Base-by-base conservation (phyloP, 2,329 filamentous ascomycete species). In the Hypoxylon rubiginosum region DNA sequence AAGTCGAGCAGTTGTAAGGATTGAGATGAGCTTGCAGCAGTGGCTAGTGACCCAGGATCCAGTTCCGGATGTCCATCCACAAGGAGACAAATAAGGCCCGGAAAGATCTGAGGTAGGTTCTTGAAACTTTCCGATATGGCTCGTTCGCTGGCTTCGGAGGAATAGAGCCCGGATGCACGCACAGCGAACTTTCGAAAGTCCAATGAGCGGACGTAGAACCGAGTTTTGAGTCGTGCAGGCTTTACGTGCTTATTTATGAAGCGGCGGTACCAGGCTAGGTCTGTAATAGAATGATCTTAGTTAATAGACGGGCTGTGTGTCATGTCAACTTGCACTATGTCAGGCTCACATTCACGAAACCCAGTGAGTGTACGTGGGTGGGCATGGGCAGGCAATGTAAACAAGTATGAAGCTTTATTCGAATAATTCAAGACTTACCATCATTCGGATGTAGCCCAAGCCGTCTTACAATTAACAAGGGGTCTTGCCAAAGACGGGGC, bases 401-500 rank as follows among this genome's bases (percentile, higher is more conserved):
- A 49, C 2, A 19, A 36, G 21, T 13, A 19, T 19, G 2, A 9
- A 11, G 28, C 2, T 4, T 9, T 8, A 7, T 6, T 24, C 9
- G 36, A 24, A 53, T 5, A 21, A 49, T 15, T 15, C 13, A 26
- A 17, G 6, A 43, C 81, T 79, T 63, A 85, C 84, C 83, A 73
- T 83, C 76, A 68, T 79, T 80, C 11, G 81, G 80, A 61, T 82
- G 79, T 24, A 84, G 71, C 5, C 82, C 81, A 8, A 81, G 75
- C 1, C 67, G 73, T 64, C 80, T 77, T 24, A 79, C 77, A 1
- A 79, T 73, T 17, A 76, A 71, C 17, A 87, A 72, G 10, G 86
- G 79, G 70, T 88, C 82, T 65, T 78, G 78, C 86, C 86, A 89
- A 17, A 88, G 75, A 4, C 79, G 81, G 19, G 85, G 84, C 4